Conservation (phyloP, 805 yeast genomes). For the Jamesozyma lodderae region DNA sequence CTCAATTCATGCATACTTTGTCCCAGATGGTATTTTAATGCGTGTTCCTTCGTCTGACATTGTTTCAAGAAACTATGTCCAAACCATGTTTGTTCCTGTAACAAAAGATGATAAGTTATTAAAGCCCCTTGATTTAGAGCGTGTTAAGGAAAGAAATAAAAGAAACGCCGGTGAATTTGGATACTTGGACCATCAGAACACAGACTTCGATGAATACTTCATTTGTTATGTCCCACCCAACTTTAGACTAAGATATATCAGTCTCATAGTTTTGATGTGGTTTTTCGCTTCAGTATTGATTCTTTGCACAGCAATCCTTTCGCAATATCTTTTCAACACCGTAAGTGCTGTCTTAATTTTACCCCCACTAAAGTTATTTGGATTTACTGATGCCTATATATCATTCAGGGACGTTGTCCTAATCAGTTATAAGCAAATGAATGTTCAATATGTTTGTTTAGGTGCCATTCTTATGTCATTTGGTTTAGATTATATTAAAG, state of each 20-base stretch:
- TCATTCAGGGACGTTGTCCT: conserved; percentile 1
- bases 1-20: conserved; percentile 45
- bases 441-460: conserved; percentile 17
- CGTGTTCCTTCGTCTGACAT: conserved; percentile 85
- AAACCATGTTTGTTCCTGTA: conserved; percentile 69
- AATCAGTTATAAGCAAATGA: conserved; percentile 9
- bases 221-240: conserved; percentile 84
- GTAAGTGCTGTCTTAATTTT: conserved; percentile 6
- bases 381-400: not conserved
- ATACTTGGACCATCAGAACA: conserved; percentile 35
- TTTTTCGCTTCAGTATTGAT: conserved; percentile 34
- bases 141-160: conserved; percentile 27
- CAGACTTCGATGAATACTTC: conserved; percentile 41
- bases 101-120: conserved; percentile 66
- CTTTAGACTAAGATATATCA: conserved; percentile 50
- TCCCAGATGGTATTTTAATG: conserved; percentile 72
- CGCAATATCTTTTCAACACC: conserved; percentile 15
- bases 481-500: conserved; percentile 13
- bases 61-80: conserved; percentile 54
- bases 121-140: conserved; percentile 26
- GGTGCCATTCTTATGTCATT: conserved; percentile 11
- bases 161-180: conserved; percentile 38
- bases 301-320: conserved; percentile 12
- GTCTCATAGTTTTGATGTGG: conserved; percentile 36
- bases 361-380: conserved; percentile 6